These are phyloP conservation scores for Parascedosporium putredinis DNA, from an alignment of 2,329 filamentous ascomycete species.

Conservation along the genomic window DNA sequence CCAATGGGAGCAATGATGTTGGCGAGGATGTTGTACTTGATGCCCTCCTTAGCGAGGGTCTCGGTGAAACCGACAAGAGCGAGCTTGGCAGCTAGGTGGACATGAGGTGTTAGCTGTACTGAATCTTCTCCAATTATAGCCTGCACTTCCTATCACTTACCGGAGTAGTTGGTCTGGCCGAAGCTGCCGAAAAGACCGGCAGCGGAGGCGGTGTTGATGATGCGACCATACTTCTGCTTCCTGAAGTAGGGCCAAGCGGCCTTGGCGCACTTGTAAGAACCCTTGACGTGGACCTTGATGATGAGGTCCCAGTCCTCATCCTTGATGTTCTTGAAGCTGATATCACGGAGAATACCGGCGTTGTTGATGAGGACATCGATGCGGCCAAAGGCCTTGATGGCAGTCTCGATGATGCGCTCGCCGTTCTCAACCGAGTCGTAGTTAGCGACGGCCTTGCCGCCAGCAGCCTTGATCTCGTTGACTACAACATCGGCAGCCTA, in stretches of 20 bases:
- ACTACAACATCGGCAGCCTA: conserved; percentile 77
- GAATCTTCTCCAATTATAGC: too few species aligned
- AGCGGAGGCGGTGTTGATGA: conserved; percentile 96
- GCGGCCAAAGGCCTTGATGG: conserved; percentile 70
- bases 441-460: conserved; percentile 94
- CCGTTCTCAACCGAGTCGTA: conserved; percentile 92
- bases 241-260: conserved; percentile 97
- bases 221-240: conserved; percentile 94
- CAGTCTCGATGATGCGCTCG: conserved; percentile 86
- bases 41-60: conserved; percentile 92
- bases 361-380: conserved; percentile 97
- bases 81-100: conserved; percentile 66
- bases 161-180: conserved; percentile 91
- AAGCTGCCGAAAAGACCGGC: conserved; percentile 93
- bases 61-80: conserved; percentile 95
- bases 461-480: conserved; percentile 72
- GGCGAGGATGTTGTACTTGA: conserved; percentile 93
- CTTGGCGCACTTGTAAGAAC: conserved; percentile 88
- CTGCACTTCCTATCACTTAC: too few species aligned
- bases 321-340: conserved; percentile 98
- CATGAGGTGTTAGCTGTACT: too few species aligned
- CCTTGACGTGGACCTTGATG: conserved; percentile 83
- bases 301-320: conserved; percentile 96
- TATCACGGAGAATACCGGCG: conserved; percentile 85
- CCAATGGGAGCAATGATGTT: conserved; percentile 89